phyloP scores from a whole-genome alignment of 768 basidiomycete genomes.

The Tricholoma matsutake region DNA sequence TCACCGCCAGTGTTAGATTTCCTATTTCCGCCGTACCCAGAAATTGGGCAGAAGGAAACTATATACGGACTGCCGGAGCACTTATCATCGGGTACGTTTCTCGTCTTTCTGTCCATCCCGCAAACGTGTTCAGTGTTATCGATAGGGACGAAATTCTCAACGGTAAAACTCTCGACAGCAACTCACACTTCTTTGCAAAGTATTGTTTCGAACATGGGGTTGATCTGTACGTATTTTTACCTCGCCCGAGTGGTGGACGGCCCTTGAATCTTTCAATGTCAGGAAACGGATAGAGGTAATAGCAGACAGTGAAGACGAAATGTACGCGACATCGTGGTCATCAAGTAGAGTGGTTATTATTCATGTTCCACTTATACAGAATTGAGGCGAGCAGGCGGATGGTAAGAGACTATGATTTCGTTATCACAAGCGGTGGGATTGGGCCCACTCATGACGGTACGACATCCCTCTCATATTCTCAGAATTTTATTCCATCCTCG shows the following conservation, averaged over 20 bases:
- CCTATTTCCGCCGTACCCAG: conserved; percentile 53
- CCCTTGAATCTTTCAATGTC: conserved; percentile 23
- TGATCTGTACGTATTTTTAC: conserved; percentile 50
- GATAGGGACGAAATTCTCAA: conserved; percentile 87
- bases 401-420: conserved; percentile 81
- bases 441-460: conserved; percentile 88
- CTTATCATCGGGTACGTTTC: conserved; percentile 68
- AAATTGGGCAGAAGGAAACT: conserved; percentile 65
- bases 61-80: conserved; percentile 72
- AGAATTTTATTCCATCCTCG: neutral
- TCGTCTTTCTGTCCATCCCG: neutral
- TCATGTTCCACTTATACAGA: conserved; percentile 33
- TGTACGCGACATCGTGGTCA: conserved; percentile 45
- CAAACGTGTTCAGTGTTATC: neutral
- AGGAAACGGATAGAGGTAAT: conserved; percentile 91
- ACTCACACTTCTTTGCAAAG: conserved; percentile 84
- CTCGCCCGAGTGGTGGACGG: conserved; percentile 1
- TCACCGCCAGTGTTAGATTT: conserved; percentile 30
- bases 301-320: conserved; percentile 86
- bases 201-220: conserved; percentile 88
- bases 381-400: conserved; percentile 83
- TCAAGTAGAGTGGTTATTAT: neutral
- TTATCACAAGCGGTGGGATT: conserved; percentile 88
- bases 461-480: conserved; percentile 11
- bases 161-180: conserved; percentile 83